Evolutionary conservation across 805 yeast species (phyloP).

Genomic region (Candida maesae): DNA sequence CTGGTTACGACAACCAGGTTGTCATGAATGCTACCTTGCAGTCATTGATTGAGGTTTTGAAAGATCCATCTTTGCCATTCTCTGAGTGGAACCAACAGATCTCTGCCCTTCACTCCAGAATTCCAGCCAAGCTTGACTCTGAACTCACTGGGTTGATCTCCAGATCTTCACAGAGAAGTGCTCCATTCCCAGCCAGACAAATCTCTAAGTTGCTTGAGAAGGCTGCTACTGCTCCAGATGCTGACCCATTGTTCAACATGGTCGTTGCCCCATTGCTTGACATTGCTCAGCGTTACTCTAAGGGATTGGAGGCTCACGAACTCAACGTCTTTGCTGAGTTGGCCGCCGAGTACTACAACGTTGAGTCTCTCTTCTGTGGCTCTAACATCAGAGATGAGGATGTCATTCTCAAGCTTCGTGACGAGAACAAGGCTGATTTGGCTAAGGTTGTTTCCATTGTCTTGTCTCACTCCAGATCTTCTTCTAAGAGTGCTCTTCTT

Average conservation of each 20-base stretch:
- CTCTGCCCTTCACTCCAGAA: constrained; percentile 89
- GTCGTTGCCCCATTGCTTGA: constrained; percentile 70
- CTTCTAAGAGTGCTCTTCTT: constrained; percentile 87
- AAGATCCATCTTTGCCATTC: constrained; percentile 81
- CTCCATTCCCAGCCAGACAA: constrained; percentile 93
- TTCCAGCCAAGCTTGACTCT: constrained; percentile 74
- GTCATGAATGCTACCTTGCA: constrained; percentile 82
- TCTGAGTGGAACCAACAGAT: constrained; percentile 85
- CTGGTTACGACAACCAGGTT: constrained; percentile 94
- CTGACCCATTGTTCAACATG: constrained; percentile 49
- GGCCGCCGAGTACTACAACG: constrained; percentile 66
- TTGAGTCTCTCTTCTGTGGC: constrained; percentile 77
- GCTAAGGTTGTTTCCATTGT: constrained; percentile 67
- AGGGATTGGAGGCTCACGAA: constrained; percentile 84
- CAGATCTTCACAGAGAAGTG: constrained; percentile 58
- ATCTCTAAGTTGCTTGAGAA: constrained; percentile 68
- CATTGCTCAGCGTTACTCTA: constrained; percentile 63
- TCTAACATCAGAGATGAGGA: constrained; percentile 80
- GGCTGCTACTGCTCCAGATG: constrained; percentile 46
- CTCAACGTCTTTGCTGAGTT: constrained; percentile 67
- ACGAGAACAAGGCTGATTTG: constrained; percentile 75
- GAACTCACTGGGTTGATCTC: constrained; percentile 62
- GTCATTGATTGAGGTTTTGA: constrained; percentile 65
- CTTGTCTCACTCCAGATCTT: constrained; percentile 88
- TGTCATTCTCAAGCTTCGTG: constrained; percentile 82